A percentile compares a stretch with the other conserved stretches of the same genome.
phyloP scores from a whole-genome alignment of 1,284 basidiomycete genomes.

The Ceratobasidium sp. region DNA sequence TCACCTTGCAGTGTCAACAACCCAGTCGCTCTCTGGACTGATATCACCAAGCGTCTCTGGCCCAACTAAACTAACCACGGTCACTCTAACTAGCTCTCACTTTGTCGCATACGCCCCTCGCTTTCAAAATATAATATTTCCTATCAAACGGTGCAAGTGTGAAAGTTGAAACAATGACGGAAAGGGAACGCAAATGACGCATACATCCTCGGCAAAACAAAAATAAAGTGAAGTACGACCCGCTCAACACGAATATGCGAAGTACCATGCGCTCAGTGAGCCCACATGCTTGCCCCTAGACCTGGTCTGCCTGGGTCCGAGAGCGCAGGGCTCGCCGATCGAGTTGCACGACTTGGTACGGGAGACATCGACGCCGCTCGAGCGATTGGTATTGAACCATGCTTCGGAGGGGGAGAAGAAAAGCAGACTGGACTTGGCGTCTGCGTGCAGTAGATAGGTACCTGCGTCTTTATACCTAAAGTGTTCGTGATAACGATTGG shows the following conservation, averaged over 20 bases:
- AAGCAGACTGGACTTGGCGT: background rate
- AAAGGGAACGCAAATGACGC: background rate
- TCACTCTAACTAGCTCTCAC: too few relatives aligned
- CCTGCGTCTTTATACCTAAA: background rate
- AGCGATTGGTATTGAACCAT: background rate
- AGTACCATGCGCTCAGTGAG: background rate
- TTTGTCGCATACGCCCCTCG: too few relatives aligned
- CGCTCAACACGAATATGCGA: too few relatives aligned
- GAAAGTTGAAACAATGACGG: too few relatives aligned
- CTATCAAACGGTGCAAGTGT: too few relatives aligned
- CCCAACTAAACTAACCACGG: slow-evolving; percentile 16
- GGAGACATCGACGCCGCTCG: background rate
- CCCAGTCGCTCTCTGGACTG: slow-evolving; percentile 21
- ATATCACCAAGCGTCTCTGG: slow-evolving; percentile 33
- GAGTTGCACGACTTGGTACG: background rate
- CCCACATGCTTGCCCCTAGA: background rate
- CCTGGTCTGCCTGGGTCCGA: background rate
- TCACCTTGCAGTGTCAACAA: slow-evolving; percentile 21
- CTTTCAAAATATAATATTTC: too few relatives aligned
- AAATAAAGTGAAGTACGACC: background rate
- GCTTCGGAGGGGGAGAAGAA: slow-evolving; percentile 17
- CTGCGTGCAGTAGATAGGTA: background rate
- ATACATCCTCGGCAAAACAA: background rate
- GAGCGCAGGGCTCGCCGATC: background rate
- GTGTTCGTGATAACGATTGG: background rate